phyloP scores from a whole-genome alignment of 2,329 filamentous ascomycete genomes.

The Aspergillus phoenicis region DNA sequence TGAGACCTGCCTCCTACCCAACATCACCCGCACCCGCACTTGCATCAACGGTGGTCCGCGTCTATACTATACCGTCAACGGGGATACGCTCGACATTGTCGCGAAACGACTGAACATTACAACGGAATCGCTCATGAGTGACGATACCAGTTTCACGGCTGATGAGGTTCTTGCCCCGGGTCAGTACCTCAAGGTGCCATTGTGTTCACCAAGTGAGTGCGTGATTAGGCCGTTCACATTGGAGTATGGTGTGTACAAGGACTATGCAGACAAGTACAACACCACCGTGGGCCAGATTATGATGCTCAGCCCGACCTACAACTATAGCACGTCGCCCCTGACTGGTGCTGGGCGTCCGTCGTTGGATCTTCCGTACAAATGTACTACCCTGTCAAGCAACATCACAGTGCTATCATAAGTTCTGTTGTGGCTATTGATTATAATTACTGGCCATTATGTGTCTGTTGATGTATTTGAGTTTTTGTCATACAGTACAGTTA shows the following conservation, averaged over 20 bases:
- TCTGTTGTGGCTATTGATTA: neutral
- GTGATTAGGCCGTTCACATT: conserved; percentile 19
- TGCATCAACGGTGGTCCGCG: conserved; percentile 23
- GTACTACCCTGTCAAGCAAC: neutral
- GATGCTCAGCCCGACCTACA: conserved; percentile 26
- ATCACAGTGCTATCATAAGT: neutral
- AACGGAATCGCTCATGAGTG: conserved; percentile 10
- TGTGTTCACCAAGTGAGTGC: conserved; percentile 18
- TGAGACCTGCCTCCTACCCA: conserved; percentile 16
- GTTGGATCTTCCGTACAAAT: neutral
- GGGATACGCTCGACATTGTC: conserved; percentile 19
- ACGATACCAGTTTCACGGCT: neutral
- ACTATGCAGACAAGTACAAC: conserved; percentile 20
- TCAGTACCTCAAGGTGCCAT: conserved; percentile 18
- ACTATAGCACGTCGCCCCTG: conserved; percentile 3
- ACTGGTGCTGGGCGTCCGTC: neutral
- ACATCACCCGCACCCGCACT: conserved; percentile 6
- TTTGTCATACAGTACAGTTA: too few relatives aligned
- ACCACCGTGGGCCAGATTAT: conserved; percentile 23
- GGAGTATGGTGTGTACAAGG: conserved; percentile 21
- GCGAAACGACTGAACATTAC: conserved; percentile 21
- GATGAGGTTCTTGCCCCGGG: conserved; percentile 4
- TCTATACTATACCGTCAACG: conserved; percentile 23
- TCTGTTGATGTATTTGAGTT: too few relatives aligned
- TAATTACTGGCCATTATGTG: too few relatives aligned